These are phyloP conservation scores for Colletotrichum musae DNA, from an alignment of 2,329 filamentous ascomycete genomes.

Conservation along the genomic window DNA sequence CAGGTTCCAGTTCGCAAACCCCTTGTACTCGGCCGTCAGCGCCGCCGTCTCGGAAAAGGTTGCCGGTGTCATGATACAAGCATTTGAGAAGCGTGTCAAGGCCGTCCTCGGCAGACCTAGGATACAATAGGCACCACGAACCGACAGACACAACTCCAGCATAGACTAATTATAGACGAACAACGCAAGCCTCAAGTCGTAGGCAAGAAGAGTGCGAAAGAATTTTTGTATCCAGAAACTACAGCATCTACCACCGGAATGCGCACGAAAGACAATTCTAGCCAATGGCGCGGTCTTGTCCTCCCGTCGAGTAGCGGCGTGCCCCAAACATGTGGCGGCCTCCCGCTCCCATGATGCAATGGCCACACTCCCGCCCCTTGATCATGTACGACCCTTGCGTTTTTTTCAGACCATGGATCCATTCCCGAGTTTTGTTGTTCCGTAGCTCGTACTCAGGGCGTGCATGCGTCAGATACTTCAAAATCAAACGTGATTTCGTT, in stretches of 20 bases:
- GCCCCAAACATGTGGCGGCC: slow-evolving; percentile 16
- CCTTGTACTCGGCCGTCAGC: slow-evolving; percentile 88
- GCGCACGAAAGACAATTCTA: slow-evolving; percentile 11
- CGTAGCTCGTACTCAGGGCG: slow-evolving; percentile 41
- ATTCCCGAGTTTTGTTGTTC: slow-evolving; percentile 19
- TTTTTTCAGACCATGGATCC: slow-evolving; percentile 1
- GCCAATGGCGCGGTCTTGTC: slow-evolving; percentile 13
- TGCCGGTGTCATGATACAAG: slow-evolving; percentile 89
- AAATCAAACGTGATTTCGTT: slow-evolving; percentile 29
- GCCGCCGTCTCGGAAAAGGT: slow-evolving; percentile 86
- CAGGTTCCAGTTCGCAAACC: slow-evolving; percentile 88
- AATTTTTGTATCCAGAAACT: slow-evolving; percentile 16
- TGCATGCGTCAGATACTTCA: slow-evolving; percentile 40
- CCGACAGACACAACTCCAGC: neutral
- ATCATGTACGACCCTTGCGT: slow-evolving; percentile 16
- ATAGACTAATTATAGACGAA: slow-evolving; percentile 3
- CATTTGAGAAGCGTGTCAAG: slow-evolving; percentile 87
- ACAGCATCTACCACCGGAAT: slow-evolving; percentile 9
- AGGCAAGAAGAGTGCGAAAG: neutral
- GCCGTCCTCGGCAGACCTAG: slow-evolving; percentile 61
- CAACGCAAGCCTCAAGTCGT: neutral
- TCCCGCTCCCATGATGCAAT: slow-evolving; percentile 30
- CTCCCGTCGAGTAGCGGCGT: slow-evolving; percentile 20
- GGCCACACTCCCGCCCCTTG: neutral
- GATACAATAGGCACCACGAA: neutral